These are phyloP conservation scores for Aspergillus biplanus DNA, from an alignment of 495 filamentous ascomycete genomes.

Conservation along the genomic window DNA sequence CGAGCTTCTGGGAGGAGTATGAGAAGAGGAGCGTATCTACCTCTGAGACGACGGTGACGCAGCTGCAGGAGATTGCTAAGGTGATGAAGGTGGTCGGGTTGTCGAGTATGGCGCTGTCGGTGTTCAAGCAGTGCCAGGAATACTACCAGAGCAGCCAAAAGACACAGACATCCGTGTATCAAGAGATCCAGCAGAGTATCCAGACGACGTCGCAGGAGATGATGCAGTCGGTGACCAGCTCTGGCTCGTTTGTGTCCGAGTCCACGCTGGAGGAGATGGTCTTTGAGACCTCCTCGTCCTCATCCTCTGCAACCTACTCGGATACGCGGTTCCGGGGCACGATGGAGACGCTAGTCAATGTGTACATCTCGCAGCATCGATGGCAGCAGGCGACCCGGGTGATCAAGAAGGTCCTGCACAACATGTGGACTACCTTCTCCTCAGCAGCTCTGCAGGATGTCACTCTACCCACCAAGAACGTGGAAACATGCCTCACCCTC, in stretches of 20 bases:
- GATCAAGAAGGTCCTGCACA: constrained; percentile 38
- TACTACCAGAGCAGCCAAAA: constrained; percentile 32
- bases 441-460: constrained; percentile 41
- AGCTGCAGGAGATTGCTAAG: constrained; percentile 40
- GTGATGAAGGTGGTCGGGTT: constrained; percentile 44
- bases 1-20: constrained; percentile 45
- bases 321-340: constrained; percentile 40
- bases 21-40: constrained; percentile 30
- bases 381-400: constrained; percentile 44
- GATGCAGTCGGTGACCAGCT: constrained; percentile 28
- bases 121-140: constrained; percentile 42
- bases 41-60: constrained; percentile 32
- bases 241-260: constrained; percentile 35
- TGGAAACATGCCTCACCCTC: constrained; percentile 34
- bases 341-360: constrained; percentile 31
- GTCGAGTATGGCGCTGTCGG: constrained; percentile 36
- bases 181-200: constrained; percentile 39
- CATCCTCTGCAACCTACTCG: constrained; percentile 24
- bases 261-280: constrained; percentile 43
- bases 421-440: constrained; percentile 40
- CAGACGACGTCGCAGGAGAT: constrained; percentile 33
- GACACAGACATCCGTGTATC: constrained; percentile 33
- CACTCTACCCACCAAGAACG: constrained; percentile 34
- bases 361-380: constrained; percentile 40
- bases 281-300: constrained; percentile 26